phyloP scores from a whole-genome alignment of 331 rosid species.

The Pyrus hybrid region DNA sequence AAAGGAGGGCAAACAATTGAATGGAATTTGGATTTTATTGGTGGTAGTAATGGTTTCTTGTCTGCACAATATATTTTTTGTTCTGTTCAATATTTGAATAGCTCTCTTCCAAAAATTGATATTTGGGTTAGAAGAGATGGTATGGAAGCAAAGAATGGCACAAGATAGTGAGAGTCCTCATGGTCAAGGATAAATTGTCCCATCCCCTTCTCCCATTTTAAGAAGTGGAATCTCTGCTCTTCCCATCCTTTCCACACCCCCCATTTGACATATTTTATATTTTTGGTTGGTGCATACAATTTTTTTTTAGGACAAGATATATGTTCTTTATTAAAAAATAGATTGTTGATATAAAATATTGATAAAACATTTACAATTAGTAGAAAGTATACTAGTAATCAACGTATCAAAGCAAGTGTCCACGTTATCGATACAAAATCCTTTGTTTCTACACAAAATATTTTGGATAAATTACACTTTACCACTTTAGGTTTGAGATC shows the following conservation, averaged over 20 bases:
- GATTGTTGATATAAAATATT: neutral
- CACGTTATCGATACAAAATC: too few relatives aligned
- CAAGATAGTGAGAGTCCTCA: constrained; percentile 2
- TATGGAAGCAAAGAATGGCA: constrained; percentile 48
- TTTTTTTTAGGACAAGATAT: neutral
- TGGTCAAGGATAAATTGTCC: constrained; percentile 66
- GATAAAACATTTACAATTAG: neutral
- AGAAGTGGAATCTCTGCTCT: constrained; percentile 72
- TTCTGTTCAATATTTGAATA: constrained; percentile 24
- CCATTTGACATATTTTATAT: constrained; percentile 27
- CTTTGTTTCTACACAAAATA: too few relatives aligned
- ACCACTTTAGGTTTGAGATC: too few relatives aligned
- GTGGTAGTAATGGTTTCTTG: constrained; percentile 25
- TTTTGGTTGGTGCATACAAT: neutral
- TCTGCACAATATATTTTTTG: constrained; percentile 2
- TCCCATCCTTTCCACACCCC: constrained; percentile 65
- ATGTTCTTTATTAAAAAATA: too few relatives aligned
- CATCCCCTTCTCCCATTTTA: constrained; percentile 55
- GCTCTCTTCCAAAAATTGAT: constrained; percentile 2
- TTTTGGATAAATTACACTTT: too few relatives aligned
- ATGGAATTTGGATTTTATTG: constrained; percentile 61
- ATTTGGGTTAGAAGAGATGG: constrained; percentile 16
- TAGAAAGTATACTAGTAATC: neutral
- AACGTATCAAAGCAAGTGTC: neutral
- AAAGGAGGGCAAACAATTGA: constrained; percentile 49